Base-by-base conservation (phyloP, 129 eudicot species). In the Flaveria trinervia region DNA sequence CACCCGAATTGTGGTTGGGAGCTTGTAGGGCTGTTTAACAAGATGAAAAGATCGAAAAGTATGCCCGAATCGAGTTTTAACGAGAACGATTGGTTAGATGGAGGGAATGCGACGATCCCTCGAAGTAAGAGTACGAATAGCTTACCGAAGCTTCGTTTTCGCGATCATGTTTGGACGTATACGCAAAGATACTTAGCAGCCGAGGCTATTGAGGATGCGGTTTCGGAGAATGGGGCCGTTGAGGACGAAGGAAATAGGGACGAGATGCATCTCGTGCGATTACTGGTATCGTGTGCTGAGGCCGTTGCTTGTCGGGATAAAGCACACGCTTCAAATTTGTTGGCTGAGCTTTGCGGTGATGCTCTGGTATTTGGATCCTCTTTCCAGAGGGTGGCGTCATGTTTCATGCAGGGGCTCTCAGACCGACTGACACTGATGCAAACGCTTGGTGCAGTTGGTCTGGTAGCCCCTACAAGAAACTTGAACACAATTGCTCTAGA, bases 221-320 rank as follows among this genome's bases (percentile, higher is more conserved):
- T 87, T 44, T 65, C 74, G 0, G 88, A 74, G 14, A 68, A 71
- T 18, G 82, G 71, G 15, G 70, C 77, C 4, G 14, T 45, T 0
- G 77, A 61, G 23, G 89, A 71, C 11, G 84, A 77, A 17, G 86
- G 74, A 9, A 84, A 30, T 49, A 81, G 73, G 7, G 93, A 84
- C 22, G 97, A 80, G 17, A 91, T 80, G 87, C 78, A 81, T 61
- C 83, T 91, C 16, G 94, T 91, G 23, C 94, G 89, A 81, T 83
- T 78, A 20, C 89, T 91, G 10, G 79, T 91, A 39, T 86, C 90
- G 9, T 88, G 92, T 56, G 94, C 94, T 1, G 97, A 91, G 75
- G 97, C 90, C 1, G 97, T 91, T 65, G 97, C 97, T 17, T 91
- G 97, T 33, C 84, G 97, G 0, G 94, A 91, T 51, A 88, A 85